A percentile compares a stretch with the other conserved stretches of the same genome.
phyloP scores from a whole-genome alignment of 352 stramenopile genomes.

The Plasmopara halstedii region DNA sequence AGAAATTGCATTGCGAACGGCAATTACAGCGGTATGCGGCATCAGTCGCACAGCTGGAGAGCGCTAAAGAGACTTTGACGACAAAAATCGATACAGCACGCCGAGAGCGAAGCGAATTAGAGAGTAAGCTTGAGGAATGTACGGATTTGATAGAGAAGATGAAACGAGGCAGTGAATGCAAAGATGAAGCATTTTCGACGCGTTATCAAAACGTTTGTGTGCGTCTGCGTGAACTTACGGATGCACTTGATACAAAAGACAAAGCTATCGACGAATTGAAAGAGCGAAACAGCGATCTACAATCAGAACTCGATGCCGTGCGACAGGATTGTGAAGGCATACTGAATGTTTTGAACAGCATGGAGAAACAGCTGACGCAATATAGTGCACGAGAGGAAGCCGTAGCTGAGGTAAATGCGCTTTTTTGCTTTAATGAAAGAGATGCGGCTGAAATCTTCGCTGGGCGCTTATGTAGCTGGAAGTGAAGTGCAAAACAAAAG shows the following conservation, averaged over 20 bases:
- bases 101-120: slow-evolving; percentile 26
- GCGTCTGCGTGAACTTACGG: slow-evolving; percentile 54
- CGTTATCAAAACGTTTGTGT: slow-evolving; percentile 71
- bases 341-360: slow-evolving; percentile 70
- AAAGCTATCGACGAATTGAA: slow-evolving; percentile 45
- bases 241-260: slow-evolving; percentile 45
- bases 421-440: neutral
- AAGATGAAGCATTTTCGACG: slow-evolving; percentile 47
- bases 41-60: slow-evolving; percentile 58
- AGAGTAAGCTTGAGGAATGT: slow-evolving; percentile 57
- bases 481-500: slow-evolving; percentile 54
- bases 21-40: slow-evolving; percentile 64
- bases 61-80: slow-evolving; percentile 34
- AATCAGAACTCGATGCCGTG: slow-evolving; percentile 54
- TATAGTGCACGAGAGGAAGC: slow-evolving; percentile 68
- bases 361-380: slow-evolving; percentile 79
- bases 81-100: slow-evolving; percentile 29
- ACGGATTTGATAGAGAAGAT: slow-evolving; percentile 47
- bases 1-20: slow-evolving; percentile 57
- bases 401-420: slow-evolving; percentile 43
- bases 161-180: slow-evolving; percentile 49
- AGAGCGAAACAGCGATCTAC: slow-evolving; percentile 27
- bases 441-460: neutral
- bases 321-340: slow-evolving; percentile 77
- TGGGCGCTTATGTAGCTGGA: slow-evolving; percentile 36